These are phyloP conservation scores for Pseudocercospora macadamiae DNA, from an alignment of 2,329 filamentous ascomycete genomes.

Conservation along the genomic window DNA sequence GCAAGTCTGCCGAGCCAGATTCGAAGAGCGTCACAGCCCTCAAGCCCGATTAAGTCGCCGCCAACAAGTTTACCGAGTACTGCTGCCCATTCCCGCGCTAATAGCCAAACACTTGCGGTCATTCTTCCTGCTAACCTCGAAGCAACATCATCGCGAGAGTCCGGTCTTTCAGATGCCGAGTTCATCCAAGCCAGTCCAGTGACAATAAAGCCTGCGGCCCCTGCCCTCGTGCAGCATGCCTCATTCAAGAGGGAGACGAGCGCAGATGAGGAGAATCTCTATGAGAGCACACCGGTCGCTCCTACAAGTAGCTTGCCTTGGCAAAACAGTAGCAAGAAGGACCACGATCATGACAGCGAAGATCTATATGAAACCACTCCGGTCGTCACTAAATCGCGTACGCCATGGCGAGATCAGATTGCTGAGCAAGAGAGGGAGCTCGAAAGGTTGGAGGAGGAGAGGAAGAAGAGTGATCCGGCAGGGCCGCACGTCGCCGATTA, in stretches of 20 bases:
- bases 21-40: conserved; percentile 1
- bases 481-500: not conserved
- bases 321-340: not conserved
- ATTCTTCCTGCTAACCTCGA: not conserved
- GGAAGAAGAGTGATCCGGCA: not conserved
- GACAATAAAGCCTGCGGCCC: conserved; percentile 15
- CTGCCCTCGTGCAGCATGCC: conserved; percentile 10
- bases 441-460: conserved; percentile 13
- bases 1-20: conserved; percentile 31
- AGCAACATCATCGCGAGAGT: not conserved
- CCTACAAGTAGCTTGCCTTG: not conserved
- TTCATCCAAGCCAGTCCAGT: conserved; percentile 15
- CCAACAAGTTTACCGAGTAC: not conserved
- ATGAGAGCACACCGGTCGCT: conserved; percentile 21
- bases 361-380: conserved; percentile 21
- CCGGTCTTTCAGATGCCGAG: conserved; percentile 14
- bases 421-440: conserved; percentile 23
- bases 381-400: not conserved
- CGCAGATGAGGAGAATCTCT: conserved; percentile 17
- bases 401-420: conserved; percentile 8
- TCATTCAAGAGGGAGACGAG: conserved; percentile 1
- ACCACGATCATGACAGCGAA: conserved; percentile 5
- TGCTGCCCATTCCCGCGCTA: conserved; percentile 1
- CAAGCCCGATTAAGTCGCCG: not conserved
- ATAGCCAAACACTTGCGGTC: conserved; percentile 2